Conservation (phyloP, 192 early-diverging fungal species). For the Borealophlyctis nickersoniae region DNA sequence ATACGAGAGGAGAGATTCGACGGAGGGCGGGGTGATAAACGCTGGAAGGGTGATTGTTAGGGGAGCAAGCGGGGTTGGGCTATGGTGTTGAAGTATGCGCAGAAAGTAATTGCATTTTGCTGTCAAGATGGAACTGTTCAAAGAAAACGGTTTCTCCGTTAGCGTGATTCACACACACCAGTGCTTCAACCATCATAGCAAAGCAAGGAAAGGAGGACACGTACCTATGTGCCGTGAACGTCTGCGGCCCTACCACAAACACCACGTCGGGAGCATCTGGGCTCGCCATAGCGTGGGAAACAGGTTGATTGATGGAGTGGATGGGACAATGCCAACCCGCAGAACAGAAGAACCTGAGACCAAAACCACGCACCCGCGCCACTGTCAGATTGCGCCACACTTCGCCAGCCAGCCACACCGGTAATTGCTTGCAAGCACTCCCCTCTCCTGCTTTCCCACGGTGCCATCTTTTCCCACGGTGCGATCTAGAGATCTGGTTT, state of each 20-base stretch:
- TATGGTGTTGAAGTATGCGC: background rate
- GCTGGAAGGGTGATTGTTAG: background rate
- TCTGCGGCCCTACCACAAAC: constrained; percentile 1
- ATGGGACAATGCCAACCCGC: no score
- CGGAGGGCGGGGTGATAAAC: background rate
- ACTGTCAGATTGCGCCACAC: no score
- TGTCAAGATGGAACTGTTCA: background rate
- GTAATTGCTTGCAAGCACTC: no score
- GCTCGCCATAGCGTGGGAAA: no score
- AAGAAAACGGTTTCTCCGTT: background rate
- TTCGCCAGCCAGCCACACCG: no score
- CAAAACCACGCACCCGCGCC: no score
- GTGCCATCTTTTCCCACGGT: no score
- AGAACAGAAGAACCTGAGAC: no score
- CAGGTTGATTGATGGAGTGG: no score
- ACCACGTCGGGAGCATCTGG: background rate
- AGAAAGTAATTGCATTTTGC: background rate
- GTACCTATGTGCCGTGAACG: background rate
- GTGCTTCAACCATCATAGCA: background rate
- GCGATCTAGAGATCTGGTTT: no score
- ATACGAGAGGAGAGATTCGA: constrained; percentile 4
- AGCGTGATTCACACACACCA: background rate
- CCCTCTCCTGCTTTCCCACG: no score
- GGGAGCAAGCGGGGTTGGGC: background rate
- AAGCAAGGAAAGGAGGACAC: background rate